Evolutionary conservation across 108 stramenopile genomes (phyloP).

Genomic region (Nannochloropsis gaditana): DNA sequence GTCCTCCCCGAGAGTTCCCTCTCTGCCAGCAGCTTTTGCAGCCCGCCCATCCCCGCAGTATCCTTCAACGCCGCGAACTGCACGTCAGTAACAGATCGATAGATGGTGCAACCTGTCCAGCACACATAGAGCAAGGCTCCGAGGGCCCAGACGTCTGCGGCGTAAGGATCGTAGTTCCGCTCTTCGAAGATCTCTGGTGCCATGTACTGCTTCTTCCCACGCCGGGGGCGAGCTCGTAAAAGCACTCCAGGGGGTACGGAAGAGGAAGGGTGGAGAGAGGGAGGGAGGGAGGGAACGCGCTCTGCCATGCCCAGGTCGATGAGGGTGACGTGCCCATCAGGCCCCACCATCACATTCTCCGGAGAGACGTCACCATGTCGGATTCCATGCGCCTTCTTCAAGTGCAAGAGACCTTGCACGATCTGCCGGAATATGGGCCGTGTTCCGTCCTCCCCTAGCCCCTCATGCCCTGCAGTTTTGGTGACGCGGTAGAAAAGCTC

Average conservation of each 20-base stretch:
- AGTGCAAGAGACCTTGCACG: not conserved
- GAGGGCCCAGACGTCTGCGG: not conserved
- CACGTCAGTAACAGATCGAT: not conserved
- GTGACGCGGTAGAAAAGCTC: slow-evolving; percentile 1
- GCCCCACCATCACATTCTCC: not conserved
- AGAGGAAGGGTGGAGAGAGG: not conserved
- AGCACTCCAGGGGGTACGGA: not conserved
- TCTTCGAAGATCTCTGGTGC: slow-evolving; percentile 3
- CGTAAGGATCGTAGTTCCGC: not conserved
- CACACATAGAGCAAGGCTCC: slow-evolving; percentile 1
- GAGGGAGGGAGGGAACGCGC: not conserved
- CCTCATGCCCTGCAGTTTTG: not conserved
- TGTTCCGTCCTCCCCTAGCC: not conserved
- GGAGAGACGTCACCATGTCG: not conserved
- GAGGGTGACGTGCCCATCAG: not conserved
- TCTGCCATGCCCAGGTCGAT: slow-evolving; percentile 8
- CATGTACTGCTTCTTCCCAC: slow-evolving; percentile 8
- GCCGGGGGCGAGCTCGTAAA: not conserved
- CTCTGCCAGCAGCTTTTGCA: not conserved
- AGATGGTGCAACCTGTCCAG: not conserved
- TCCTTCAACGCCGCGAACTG: not conserved
- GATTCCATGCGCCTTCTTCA: not conserved
- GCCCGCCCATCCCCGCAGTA: not conserved
- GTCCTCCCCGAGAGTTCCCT: not conserved
- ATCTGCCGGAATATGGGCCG: slow-evolving; percentile 16